A percentile compares a stretch with the other conserved stretches of the same genome.
Evolutionary conservation across 176 grass and related monocot genomes (phyloP).

Genomic region (Typha latifolia): DNA sequence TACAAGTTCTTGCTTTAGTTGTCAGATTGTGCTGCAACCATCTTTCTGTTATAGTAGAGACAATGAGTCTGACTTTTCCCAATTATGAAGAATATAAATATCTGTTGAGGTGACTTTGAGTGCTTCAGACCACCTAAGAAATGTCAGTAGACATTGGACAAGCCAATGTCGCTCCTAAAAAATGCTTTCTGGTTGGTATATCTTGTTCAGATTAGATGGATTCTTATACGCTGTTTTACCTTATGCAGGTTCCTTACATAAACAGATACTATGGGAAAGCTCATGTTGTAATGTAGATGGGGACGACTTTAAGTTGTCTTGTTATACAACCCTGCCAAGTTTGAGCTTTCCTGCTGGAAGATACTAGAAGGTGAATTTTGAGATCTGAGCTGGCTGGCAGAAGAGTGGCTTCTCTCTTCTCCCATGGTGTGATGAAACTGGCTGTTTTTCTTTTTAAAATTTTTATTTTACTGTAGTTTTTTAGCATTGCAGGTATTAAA

Average conservation of each 20-base stretch:
- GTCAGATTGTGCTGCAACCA: background rate
- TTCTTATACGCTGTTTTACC: slow-evolving; percentile 1
- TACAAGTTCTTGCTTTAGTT: background rate
- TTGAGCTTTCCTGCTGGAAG: background rate
- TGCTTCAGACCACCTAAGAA: no score
- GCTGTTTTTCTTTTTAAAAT: no score
- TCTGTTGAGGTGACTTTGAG: background rate
- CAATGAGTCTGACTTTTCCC: background rate
- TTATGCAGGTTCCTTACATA: slow-evolving; percentile 48
- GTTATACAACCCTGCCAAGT: background rate
- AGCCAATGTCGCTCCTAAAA: background rate
- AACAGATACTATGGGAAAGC: slow-evolving; percentile 69
- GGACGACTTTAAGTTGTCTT: background rate
- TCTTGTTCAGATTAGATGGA: slow-evolving; percentile 5
- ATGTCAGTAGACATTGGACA: no score
- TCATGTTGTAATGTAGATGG: slow-evolving; percentile 47
- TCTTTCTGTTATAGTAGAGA: background rate
- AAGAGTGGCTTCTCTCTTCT: background rate
- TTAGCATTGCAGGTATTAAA: no score
- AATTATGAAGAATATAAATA: background rate
- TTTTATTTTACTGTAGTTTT: no score
- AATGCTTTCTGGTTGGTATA: background rate
- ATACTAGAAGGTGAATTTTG: background rate
- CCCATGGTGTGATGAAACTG: no score
- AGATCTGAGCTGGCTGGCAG: background rate